A percentile compares a stretch with the other conserved stretches of the same genome.
These are phyloP conservation scores for Phaeophleospora eucalypticola DNA, from an alignment of 2,329 filamentous ascomycete genomes.

Conservation along the genomic window DNA sequence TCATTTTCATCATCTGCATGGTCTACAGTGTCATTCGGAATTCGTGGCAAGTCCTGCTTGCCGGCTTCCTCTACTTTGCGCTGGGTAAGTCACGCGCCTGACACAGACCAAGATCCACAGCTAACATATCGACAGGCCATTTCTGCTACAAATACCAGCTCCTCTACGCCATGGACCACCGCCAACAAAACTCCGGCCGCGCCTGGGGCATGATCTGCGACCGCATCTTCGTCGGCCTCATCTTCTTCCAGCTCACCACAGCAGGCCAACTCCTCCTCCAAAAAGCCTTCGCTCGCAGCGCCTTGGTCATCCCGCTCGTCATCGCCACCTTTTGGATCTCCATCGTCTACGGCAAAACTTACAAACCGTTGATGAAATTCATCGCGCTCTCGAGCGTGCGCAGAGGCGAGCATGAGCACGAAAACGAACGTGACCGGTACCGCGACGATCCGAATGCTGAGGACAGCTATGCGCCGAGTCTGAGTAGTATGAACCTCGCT, in stretches of 20 bases:
- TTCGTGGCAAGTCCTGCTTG: slow-evolving; percentile 75
- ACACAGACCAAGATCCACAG: background rate
- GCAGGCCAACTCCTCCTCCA: slow-evolving; percentile 77
- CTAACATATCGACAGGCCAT: slow-evolving; percentile 46
- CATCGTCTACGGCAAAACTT: slow-evolving; percentile 74
- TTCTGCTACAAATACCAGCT: slow-evolving; percentile 97
- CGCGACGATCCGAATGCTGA: slow-evolving; percentile 14
- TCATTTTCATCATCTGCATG: slow-evolving; percentile 91
- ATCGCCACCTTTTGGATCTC: slow-evolving; percentile 83
- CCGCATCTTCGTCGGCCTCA: slow-evolving; percentile 76
- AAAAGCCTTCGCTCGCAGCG: slow-evolving; percentile 67
- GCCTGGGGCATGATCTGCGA: slow-evolving; percentile 98
- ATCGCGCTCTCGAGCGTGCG: slow-evolving; percentile 86
- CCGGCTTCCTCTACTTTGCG: slow-evolving; percentile 76
- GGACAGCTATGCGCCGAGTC: slow-evolving; percentile 16
- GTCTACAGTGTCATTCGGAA: slow-evolving; percentile 84
- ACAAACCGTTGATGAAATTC: slow-evolving; percentile 83
- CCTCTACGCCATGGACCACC: slow-evolving; percentile 96
- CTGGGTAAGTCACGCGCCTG: slow-evolving; percentile 45
- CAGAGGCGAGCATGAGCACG: slow-evolving; percentile 45
- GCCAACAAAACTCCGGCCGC: slow-evolving; percentile 85
- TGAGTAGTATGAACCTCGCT: slow-evolving; percentile 24
- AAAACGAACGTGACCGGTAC: slow-evolving; percentile 25
- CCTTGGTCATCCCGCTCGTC: slow-evolving; percentile 71
- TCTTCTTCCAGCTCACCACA: slow-evolving; percentile 89